phyloP scores from a whole-genome alignment of 352 stramenopile genomes.

The Phytophthora aleatoria region DNA sequence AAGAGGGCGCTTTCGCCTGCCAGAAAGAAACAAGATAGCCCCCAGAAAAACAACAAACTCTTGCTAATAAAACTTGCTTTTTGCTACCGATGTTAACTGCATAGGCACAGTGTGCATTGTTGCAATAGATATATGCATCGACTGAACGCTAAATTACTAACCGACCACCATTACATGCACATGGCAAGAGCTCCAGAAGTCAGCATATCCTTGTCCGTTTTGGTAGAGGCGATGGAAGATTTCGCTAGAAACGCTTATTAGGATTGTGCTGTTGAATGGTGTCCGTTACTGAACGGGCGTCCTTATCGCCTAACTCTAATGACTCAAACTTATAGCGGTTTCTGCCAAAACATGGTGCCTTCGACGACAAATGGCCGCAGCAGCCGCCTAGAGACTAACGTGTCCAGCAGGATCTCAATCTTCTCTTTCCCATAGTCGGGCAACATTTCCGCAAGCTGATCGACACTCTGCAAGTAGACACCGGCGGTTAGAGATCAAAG shows the following conservation, averaged over 20 bases:
- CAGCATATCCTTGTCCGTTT: slow-evolving; percentile 24
- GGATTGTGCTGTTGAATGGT: slow-evolving; percentile 13
- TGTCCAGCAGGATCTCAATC: slow-evolving; percentile 82
- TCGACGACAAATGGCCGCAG: slow-evolving; percentile 84
- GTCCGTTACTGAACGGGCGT: slow-evolving; percentile 25
- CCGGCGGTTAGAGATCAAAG: slow-evolving; percentile 18
- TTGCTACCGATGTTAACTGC: slow-evolving; percentile 9
- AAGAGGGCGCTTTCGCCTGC: slow-evolving; percentile 18
- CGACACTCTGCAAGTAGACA: slow-evolving; percentile 51
- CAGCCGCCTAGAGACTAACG: slow-evolving; percentile 71
- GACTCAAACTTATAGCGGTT: slow-evolving; percentile 28
- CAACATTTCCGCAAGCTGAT: slow-evolving; percentile 72
- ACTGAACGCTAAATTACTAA: slow-evolving; percentile 21
- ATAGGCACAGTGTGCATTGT: neutral
- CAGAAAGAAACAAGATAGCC: slow-evolving; percentile 30
- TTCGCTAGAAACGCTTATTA: slow-evolving; percentile 23
- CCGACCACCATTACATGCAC: slow-evolving; percentile 16
- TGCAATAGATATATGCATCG: neutral
- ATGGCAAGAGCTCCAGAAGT: neutral
- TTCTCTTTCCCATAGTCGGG: slow-evolving; percentile 70
- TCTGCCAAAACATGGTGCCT: slow-evolving; percentile 88
- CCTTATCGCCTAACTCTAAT: slow-evolving; percentile 19
- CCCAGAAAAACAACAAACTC: slow-evolving; percentile 19
- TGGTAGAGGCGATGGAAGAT: slow-evolving; percentile 27
- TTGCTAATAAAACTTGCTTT: slow-evolving; percentile 43